These are phyloP conservation scores for Ambrosiella beaveri DNA, from an alignment of 2,329 filamentous ascomycete species.

Conservation along the genomic window DNA sequence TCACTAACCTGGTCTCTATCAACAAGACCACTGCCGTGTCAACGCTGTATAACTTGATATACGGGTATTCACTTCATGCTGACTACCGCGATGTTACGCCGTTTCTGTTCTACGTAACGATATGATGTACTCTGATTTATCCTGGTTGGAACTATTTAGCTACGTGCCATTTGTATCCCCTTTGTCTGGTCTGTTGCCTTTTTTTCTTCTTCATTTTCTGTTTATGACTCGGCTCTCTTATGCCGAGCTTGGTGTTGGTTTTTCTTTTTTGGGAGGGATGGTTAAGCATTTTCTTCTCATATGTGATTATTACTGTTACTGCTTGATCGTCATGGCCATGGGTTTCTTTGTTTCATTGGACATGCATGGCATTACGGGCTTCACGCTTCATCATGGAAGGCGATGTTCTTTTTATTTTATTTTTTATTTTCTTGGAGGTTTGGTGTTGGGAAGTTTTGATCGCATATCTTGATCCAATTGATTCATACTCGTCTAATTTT, in stretches of 20 bases:
- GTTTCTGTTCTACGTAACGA: background rate
- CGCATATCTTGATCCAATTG: background rate
- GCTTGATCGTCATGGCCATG: background rate
- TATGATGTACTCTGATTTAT: background rate
- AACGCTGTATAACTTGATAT: background rate
- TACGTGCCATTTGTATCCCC: background rate
- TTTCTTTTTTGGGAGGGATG: background rate
- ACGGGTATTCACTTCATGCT: background rate
- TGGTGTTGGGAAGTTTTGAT: background rate
- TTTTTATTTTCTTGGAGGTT: background rate
- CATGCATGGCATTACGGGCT: background rate
- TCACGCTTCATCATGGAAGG: background rate
- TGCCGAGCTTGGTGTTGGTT: background rate
- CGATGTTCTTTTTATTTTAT: background rate
- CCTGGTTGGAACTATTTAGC: background rate
- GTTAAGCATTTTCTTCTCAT: background rate
- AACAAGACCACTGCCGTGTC: background rate
- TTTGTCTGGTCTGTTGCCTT: constrained; percentile 2
- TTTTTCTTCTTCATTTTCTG: background rate
- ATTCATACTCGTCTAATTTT: background rate
- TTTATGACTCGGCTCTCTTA: background rate
- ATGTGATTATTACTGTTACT: background rate
- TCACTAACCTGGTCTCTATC: no score
- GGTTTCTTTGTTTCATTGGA: background rate
- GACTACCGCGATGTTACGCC: background rate